A percentile compares a stretch with the other conserved stretches of the same genome.
phyloP scores from a whole-genome alignment of 1,284 basidiomycete species.

The Ustilago lituana region DNA sequence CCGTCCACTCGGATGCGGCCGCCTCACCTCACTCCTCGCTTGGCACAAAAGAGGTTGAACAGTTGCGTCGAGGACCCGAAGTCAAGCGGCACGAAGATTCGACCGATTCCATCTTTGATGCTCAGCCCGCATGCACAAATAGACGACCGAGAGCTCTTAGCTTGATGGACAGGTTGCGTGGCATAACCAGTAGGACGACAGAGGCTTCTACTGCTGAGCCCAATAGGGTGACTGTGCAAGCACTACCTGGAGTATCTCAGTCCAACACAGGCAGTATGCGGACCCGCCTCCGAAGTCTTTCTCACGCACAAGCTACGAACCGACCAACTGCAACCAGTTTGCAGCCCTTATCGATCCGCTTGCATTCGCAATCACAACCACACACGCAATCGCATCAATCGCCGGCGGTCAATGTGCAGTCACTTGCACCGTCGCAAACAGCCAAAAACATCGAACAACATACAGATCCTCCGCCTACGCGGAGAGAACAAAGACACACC shows the following conservation, averaged over 20 bases:
- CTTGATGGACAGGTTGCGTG: conserved; percentile 17
- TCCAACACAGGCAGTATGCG: conserved; percentile 7
- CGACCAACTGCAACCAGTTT: background rate
- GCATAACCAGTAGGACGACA: background rate
- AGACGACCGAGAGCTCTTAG: conserved; percentile 13
- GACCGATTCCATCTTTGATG: conserved; percentile 7
- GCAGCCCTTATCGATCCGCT: too few species aligned
- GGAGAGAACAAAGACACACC: too few species aligned
- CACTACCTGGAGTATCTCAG: background rate
- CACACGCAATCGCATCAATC: too few species aligned
- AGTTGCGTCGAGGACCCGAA: conserved; percentile 10
- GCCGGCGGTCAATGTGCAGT: too few species aligned
- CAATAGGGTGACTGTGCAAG: conserved; percentile 7
- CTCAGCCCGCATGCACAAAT: background rate
- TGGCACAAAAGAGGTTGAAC: conserved; percentile 11
- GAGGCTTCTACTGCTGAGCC: conserved; percentile 5
- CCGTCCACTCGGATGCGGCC: conserved; percentile 5
- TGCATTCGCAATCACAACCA: too few species aligned
- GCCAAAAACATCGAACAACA: too few species aligned
- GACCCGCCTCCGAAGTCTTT: conserved; percentile 6
- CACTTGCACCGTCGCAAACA: too few species aligned
- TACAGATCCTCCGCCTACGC: too few species aligned
- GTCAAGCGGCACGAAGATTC: conserved; percentile 4
- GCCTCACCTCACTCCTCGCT: conserved; percentile 2
- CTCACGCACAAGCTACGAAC: background rate